Percentiles rank a stretch among this genome's conserved stretches.
phyloP scores from a whole-genome alignment of 2,329 filamentous ascomycete genomes.

The Coccinonectria pachysandricola region DNA sequence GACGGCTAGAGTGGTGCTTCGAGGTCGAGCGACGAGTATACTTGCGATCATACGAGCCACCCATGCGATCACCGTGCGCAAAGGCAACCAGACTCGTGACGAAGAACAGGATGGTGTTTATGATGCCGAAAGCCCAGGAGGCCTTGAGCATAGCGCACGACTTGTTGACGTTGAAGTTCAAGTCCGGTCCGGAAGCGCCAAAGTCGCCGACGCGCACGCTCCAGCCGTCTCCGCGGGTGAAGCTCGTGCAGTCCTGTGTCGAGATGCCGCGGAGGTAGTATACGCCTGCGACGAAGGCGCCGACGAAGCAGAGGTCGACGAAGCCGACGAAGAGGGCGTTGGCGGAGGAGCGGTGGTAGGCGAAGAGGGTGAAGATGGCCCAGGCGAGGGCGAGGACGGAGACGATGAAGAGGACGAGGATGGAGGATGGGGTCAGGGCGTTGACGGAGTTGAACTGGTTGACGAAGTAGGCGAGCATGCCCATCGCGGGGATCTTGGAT shows the following conservation, averaged over 20 bases:
- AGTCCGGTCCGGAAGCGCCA: constrained; percentile 39
- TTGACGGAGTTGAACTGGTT: constrained; percentile 47
- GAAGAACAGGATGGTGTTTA: constrained; percentile 74
- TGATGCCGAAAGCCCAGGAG: constrained; percentile 79
- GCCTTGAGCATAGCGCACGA: constrained; percentile 89
- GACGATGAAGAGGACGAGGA: constrained; percentile 59
- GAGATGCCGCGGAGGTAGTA: constrained; percentile 50
- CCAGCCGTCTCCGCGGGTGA: constrained; percentile 39
- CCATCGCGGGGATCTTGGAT: constrained; percentile 49
- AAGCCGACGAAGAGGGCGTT: constrained; percentile 53
- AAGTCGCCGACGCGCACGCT: constrained; percentile 53
- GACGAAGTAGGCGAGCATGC: constrained; percentile 59
- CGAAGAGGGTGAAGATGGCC: constrained; percentile 55
- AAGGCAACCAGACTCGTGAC: constrained; percentile 63
- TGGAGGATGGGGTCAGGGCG: constrained; percentile 48
- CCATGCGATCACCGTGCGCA: constrained; percentile 43
- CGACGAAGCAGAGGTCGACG: constrained; percentile 51
- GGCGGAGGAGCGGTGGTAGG: constrained; percentile 50
- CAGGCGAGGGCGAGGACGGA: constrained; percentile 52
- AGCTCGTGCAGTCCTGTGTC: constrained; percentile 55
- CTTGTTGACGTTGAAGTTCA: constrained; percentile 54
- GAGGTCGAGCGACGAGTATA: constrained; percentile 24
- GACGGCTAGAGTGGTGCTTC: constrained; percentile 29
- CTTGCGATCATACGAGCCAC: constrained; percentile 29
- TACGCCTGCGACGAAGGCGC: constrained; percentile 53